Evolutionary conservation across 768 basidiomycete species (phyloP), one percentile per base, ranked within the genome.

Genomic region (Tricholoma bakamatsutake): DNA sequence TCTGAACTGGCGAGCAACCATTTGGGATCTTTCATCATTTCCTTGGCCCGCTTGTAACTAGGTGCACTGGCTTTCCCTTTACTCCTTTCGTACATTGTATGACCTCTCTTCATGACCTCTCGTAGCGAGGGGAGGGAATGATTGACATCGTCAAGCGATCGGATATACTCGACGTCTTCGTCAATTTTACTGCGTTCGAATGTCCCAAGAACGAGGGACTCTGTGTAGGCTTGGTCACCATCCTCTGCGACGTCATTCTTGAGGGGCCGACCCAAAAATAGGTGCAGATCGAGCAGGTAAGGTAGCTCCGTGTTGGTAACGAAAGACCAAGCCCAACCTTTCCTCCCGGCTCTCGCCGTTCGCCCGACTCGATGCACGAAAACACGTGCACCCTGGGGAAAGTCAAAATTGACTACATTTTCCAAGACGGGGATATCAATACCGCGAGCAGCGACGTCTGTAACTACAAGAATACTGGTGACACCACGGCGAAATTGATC

Each of bases 371-470:
- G 90, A 70, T 99, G 97, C 0, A 99, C 86, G 61, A 98, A 99
- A 10, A 97, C 85, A 55, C 95, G 78, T 1, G 93, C 84, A 21
- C 95, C 93, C 57, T 93, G 88, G 0, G 97, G 97, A 62, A 99
- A 98, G 64, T 99, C 97, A 69, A 95, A 99, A 69, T 99, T 99
- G 69, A 99, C 78, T 33, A 99, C 97, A 66, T 98, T 91, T 67
- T 95, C 93, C 58, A 99, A 80, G 39, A 98, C 80, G 4, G 97
- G 97, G 33, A 99, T 95, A 72, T 99, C 97, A 62, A 99, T 93
- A 64, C 97, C 97, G 61, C 97, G 88, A 12, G 97, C 97, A 17
- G 97, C 97, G 39, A 99, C 93, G 65, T 99, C 97, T 0, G 97
- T 99, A 42, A 98, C 97, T 34, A 98, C 94, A 24, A 99, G 77